These are phyloP conservation scores for Hygrophila difformis DNA, from an alignment of 257 asterid species.

Conservation along the genomic window DNA sequence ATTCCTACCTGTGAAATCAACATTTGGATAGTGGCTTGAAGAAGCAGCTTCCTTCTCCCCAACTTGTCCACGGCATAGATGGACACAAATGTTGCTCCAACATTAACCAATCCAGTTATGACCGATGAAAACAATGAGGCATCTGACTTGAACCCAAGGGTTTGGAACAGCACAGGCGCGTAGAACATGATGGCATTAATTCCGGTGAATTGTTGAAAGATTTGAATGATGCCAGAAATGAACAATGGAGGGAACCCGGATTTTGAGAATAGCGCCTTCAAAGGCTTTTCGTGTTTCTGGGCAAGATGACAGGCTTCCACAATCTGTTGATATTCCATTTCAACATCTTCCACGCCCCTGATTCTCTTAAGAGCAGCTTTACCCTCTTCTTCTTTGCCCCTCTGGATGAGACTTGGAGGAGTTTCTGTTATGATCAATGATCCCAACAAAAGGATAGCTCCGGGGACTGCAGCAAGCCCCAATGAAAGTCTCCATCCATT, in stretches of 20 bases:
- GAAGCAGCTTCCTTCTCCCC: slow-evolving; percentile 59
- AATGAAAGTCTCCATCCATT: slow-evolving; percentile 53
- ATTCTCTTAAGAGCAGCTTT: slow-evolving; percentile 32
- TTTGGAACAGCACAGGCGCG: slow-evolving; percentile 55
- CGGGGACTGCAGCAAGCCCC: slow-evolving; percentile 51
- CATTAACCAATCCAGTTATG: slow-evolving; percentile 51
- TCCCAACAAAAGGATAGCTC: slow-evolving; percentile 26
- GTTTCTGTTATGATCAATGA: slow-evolving; percentile 48
- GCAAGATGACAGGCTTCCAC: slow-evolving; percentile 35
- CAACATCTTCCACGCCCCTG: slow-evolving; percentile 47
- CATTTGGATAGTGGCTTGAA: slow-evolving; percentile 57
- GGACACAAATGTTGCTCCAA: slow-evolving; percentile 45
- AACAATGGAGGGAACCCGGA: slow-evolving; percentile 39
- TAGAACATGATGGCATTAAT: slow-evolving; percentile 65
- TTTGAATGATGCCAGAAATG: slow-evolving; percentile 26
- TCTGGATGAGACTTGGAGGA: slow-evolving; percentile 45
- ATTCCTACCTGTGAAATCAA: slow-evolving; percentile 41
- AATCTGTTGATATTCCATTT: slow-evolving; percentile 39
- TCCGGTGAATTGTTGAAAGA: slow-evolving; percentile 57
- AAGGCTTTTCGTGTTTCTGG: slow-evolving; percentile 28
- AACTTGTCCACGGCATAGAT: slow-evolving; percentile 36
- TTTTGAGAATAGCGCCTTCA: slow-evolving; percentile 33
- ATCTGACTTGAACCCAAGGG: slow-evolving; percentile 40
- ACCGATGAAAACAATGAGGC: slow-evolving; percentile 46
- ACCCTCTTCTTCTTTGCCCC: slow-evolving; percentile 27